Evolutionary conservation across 345 rosid species (phyloP).

Genomic region (Populus ilicifolia): DNA sequence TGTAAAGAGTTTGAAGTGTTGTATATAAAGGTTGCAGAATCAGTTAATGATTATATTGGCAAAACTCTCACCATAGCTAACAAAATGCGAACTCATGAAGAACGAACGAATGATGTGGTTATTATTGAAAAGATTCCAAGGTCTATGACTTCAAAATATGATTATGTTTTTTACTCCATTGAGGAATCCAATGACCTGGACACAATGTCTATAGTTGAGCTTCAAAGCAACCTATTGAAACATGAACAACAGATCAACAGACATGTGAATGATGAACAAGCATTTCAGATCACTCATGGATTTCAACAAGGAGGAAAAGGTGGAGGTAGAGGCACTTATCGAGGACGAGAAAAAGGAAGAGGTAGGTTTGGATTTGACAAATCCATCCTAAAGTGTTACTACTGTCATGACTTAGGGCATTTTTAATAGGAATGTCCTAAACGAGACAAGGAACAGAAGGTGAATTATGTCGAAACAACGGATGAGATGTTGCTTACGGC

Average conservation of each 20-base stretch:
- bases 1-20: not conserved
- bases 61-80: not conserved
- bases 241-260: not conserved
- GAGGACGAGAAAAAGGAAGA: not conserved
- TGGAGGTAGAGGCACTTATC: not conserved
- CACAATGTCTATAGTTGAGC: not conserved
- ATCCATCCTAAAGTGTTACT: not conserved
- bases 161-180: not conserved
- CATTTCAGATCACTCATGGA: not conserved
- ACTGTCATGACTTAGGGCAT: not conserved
- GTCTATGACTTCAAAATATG: not conserved
- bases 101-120: not conserved
- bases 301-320: not conserved
- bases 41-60: not conserved
- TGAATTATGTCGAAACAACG: not conserved
- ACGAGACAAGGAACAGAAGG: not conserved
- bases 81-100: not conserved
- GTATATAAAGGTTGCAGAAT: not conserved
- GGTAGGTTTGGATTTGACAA: not conserved
- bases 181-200: not conserved
- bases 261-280: not conserved
- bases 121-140: not conserved
- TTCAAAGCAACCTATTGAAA: not conserved
- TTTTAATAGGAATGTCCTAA: not conserved
- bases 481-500: not conserved